These are phyloP conservation scores for Botrytis fragariae DNA, from an alignment of 2,329 filamentous ascomycete genomes.

Conservation along the genomic window DNA sequence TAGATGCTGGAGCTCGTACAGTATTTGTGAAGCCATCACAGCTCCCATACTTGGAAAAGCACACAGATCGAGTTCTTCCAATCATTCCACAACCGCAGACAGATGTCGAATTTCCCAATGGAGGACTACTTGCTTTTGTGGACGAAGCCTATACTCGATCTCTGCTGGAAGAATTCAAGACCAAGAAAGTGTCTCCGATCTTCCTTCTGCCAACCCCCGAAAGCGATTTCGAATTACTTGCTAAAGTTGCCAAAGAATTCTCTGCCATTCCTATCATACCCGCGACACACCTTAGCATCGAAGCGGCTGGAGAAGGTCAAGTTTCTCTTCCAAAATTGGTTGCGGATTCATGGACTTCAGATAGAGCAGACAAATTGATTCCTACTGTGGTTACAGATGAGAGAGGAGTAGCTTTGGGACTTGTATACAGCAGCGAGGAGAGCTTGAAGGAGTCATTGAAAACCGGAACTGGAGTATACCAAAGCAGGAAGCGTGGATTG, in stretches of 20 bases:
- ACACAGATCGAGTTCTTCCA: conserved; percentile 56
- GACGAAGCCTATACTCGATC: conserved; percentile 42
- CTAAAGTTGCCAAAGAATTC: conserved; percentile 29
- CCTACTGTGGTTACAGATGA: conserved; percentile 92
- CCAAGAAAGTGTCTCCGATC: conserved; percentile 34
- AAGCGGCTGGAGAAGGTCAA: conserved; percentile 55
- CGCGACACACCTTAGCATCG: conserved; percentile 64
- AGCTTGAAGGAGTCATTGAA: conserved; percentile 83
- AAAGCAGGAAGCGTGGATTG: conserved; percentile 89
- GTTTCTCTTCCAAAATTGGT: conserved; percentile 71
- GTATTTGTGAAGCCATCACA: conserved; percentile 77
- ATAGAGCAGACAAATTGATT: conserved; percentile 78
- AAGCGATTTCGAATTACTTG: conserved; percentile 25
- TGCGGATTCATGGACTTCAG: conserved; percentile 72
- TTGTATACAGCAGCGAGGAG: conserved; percentile 92
- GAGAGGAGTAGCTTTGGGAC: conserved; percentile 74
- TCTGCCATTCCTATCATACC: conserved; percentile 70
- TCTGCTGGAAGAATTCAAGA: conserved; percentile 30
- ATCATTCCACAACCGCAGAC: conserved; percentile 34
- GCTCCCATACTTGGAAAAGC: conserved; percentile 56
- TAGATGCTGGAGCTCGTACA: conserved; percentile 81
- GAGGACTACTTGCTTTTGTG: conserved; percentile 39
- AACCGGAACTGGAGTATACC: conserved; percentile 80
- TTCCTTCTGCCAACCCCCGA: conserved; percentile 29
- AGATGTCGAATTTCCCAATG: conserved; percentile 30